Base-by-base conservation (phyloP, 768 basidiomycete species). In the Chalciporus pseudorubinellus region DNA sequence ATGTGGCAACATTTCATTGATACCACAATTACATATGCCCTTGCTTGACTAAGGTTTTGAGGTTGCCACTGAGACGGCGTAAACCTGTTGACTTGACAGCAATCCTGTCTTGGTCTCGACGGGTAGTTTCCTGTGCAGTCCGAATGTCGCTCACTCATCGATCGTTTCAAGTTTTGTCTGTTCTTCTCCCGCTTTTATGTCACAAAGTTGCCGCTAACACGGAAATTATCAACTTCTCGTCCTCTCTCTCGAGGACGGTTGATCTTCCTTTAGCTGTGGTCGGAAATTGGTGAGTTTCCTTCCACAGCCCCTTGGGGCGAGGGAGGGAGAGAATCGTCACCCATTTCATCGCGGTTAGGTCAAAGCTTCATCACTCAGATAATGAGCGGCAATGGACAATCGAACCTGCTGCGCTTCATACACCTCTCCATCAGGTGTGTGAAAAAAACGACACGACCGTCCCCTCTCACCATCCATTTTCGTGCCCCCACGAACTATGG, bases 221-320 rank as follows among this genome's bases (percentile, higher is more conserved):
- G 31, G 83, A 87, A 69, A 85, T 87, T 58, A 66, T 82, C 63
- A 82, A 81, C 63, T 82, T 86, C 60, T 63, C 61, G 21, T 68
- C 73, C 41, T 58, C 66, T 14, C 65, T 64, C 38, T 59, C 14
- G 53, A 42, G 28, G 39, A 14, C 49, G 9, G 54, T 55, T 20
- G 57, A 58, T 57, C 54, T 62, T 29, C 51, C 57, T 26, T 50
- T 42, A 20, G 51, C 50, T 12, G 39, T 58, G 16, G 50, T 65
- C 59, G 62, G 63, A 67, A 69, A 70, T 61, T 57, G 65, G 59
- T 64, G 56, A 58, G 59, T 57, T 28, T 47, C 49, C 42, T 39
- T 21, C 51, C 33, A 50, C 47, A 64, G 63, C 64, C 48, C 43
- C 13, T 44, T 58, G 6, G 50, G 59, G 20, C 26, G 51, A 40